Base-by-base conservation (phyloP, 768 basidiomycete species). In the Boletus edulis region DNA sequence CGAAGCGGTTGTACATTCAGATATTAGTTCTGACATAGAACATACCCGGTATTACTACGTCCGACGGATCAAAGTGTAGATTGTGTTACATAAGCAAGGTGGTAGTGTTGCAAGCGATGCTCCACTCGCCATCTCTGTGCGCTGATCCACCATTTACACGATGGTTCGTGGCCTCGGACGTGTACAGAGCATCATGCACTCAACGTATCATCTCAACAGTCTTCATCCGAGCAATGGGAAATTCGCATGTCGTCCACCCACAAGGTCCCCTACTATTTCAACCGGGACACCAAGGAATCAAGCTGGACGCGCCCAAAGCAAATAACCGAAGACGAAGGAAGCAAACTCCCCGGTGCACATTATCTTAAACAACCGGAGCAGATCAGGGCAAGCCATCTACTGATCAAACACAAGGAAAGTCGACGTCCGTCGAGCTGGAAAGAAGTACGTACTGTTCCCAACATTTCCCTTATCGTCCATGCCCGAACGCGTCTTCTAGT, bases 341-440 rank as follows among this genome's bases (percentile, higher is more conserved):
- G 72, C 1, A 49, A 72, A 4, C 79, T 97, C 11, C 85, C 90
- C 3, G 92, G 91, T 0, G 89, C 88, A 17, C 67, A 83, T 40
- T 73, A 83, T 65, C 79, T 80, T 44, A 49, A 57, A 32, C 68
- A n/a, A 29, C 64, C 76, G 17, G 78, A 74, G 18, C 79, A 89
- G 72, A 91, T 97, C 38, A 83, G 93, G 47, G 96, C 94, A n/a
- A 94, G 92, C 66, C 97, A 99, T 76, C 77, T 99, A 57, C 74
- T 99, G 54, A 87, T 98, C 58, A 99, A 99, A 75, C 95, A 98
- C 73, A 78, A 75, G 47, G 87, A 79, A 5, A 91, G 90, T 68
- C 75, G 90, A 56, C 78, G 89, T 27, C 85, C 90, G 34, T 82
- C 87, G 40, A 91, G 89, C 69, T 91, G 90, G 89, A 89, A 89